Evolutionary conservation across 2,329 filamentous ascomycete genomes (phyloP), one percentile per base, ranked within the genome.

Genomic region (Cordyceps cateniannulata): DNA sequence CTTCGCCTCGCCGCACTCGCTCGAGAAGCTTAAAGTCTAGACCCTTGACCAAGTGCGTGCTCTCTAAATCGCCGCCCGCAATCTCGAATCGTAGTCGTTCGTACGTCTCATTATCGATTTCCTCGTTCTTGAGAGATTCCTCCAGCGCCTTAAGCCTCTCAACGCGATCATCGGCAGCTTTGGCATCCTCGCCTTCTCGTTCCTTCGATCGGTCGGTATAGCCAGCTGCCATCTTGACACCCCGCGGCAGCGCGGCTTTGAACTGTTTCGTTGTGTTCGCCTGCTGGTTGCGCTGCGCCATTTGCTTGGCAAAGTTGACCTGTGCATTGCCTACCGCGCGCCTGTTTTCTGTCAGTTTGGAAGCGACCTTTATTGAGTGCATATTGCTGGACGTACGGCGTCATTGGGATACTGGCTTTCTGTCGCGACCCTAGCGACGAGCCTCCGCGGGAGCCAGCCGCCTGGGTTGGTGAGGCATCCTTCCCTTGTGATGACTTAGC

Each of bases 21-120:
- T 89, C 84, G 29, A 93, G 77, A 14, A 98, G 77, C 72, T 89
- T 89, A 71, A 91, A 89, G 74, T 99, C 95, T 54, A 99, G 75
- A 0, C 95, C 95, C 71, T 97, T 98, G 52, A 98, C 88, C 65
- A 97, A 75, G 79, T 96, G 91, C 16, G 92, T 96, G 67, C 86
- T 91, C 16, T 79, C 79, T 24, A 93, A 75, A 71, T 96, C 89
- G 8, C 93, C 93, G 3, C 92, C 93, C 1, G 91, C 84, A 60
- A 97, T 91, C 66, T 96, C 84, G 64, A 84, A 83, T 38, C 89
- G 80, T 45, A 93, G 73, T 67, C 82, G 85, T 67, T 93, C 87
- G 71, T 96, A 96, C 0, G 87, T 91, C 53, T 82, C 83, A 66
- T 85, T 82, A 66, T 96, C 90, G 65, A 98, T 92, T 74, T 96